phyloP scores from a whole-genome alignment of 306 rosid species.

The Crataegus laevigata region DNA sequence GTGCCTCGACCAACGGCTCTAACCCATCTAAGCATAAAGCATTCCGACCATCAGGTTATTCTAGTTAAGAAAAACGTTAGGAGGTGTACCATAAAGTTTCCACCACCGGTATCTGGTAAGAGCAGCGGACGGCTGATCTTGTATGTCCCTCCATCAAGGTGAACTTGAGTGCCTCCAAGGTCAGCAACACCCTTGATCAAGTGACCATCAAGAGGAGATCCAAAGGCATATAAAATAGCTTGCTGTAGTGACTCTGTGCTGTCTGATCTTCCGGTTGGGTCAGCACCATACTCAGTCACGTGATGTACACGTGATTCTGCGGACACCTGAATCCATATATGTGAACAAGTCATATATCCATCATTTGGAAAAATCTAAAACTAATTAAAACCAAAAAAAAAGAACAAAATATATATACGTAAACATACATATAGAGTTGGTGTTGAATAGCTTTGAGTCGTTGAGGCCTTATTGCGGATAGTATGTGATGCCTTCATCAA shows the following conservation, averaged over 20 bases:
- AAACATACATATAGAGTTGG: background rate
- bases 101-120: constrained; percentile 18
- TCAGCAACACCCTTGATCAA: constrained; percentile 30
- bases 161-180: constrained; percentile 32
- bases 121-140: constrained; percentile 32
- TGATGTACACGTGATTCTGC: constrained; percentile 25
- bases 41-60: no score
- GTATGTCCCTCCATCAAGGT: constrained; percentile 42
- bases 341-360: background rate
- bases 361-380: background rate
- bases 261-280: constrained; percentile 32
- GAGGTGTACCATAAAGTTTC: constrained; percentile 29
- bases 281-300: constrained; percentile 33
- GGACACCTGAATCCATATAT: background rate
- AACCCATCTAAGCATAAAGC: no score
- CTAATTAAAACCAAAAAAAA: background rate
- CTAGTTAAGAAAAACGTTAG: no score
- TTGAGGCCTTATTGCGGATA: background rate
- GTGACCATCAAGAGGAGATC: constrained; percentile 4
- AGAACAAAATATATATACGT: background rate
- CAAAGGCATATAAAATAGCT: constrained; percentile 25
- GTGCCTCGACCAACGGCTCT: no score
- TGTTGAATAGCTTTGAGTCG: background rate
- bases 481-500: constrained; percentile 7
- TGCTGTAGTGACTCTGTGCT: constrained; percentile 34